Conservation (phyloP, 1,284 basidiomycete genomes). For the Ustilago trichophora region DNA sequence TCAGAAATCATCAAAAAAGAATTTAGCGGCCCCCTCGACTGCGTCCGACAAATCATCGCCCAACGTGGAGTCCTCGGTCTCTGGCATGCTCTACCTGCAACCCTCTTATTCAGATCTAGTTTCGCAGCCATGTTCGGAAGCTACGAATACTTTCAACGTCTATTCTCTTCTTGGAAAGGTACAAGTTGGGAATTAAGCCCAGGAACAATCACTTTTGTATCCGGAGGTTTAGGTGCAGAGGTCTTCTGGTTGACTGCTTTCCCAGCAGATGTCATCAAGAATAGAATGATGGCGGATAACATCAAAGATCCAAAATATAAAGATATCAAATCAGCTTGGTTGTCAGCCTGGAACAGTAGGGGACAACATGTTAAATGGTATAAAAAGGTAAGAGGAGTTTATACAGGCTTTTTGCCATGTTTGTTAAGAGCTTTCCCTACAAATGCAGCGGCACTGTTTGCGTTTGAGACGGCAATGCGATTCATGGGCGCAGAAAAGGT, state of each 20-base stretch:
- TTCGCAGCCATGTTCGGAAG: slow-evolving; percentile 63
- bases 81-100: slow-evolving; percentile 67
- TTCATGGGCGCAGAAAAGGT: slow-evolving; percentile 59
- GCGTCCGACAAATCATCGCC: slow-evolving; percentile 61
- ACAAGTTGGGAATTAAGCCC: slow-evolving; percentile 71
- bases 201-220: slow-evolving; percentile 75
- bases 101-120: slow-evolving; percentile 65
- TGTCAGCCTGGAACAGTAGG: slow-evolving; percentile 42
- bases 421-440: slow-evolving; percentile 62
- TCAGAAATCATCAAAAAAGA: slow-evolving; percentile 2
- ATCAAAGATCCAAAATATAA: slow-evolving; percentile 70
- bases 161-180: slow-evolving; percentile 27
- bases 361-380: slow-evolving; percentile 16
- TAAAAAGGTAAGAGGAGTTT: slow-evolving; percentile 36
- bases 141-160: slow-evolving; percentile 62
- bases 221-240: slow-evolving; percentile 70
- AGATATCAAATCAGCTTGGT: slow-evolving; percentile 33
- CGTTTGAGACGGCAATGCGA: slow-evolving; percentile 61
- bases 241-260: slow-evolving; percentile 73
- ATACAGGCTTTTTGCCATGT: slow-evolving; percentile 59
- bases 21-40: slow-evolving; percentile 66
- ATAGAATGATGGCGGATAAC: slow-evolving; percentile 68
- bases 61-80: slow-evolving; percentile 60
- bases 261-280: slow-evolving; percentile 79
- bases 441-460: slow-evolving; percentile 60